These are phyloP conservation scores for Rhododendron ferrugineum DNA, from an alignment of 148 eudicot species.

Conservation along the genomic window DNA sequence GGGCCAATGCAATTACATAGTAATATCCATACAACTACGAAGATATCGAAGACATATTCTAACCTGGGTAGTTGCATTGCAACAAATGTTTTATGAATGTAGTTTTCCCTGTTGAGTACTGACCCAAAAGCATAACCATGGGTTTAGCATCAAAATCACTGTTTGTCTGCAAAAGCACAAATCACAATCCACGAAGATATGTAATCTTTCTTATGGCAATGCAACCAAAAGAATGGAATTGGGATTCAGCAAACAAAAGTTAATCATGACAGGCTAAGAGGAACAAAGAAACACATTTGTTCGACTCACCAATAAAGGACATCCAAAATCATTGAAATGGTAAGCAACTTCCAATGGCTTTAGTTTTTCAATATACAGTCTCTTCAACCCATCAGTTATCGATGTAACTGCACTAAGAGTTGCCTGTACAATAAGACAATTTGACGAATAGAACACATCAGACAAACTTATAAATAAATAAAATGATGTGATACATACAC, in stretches of 20 bases:
- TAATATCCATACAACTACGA: background rate
- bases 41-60: background rate
- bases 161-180: constrained; percentile 41
- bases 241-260: background rate
- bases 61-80: constrained; percentile 86
- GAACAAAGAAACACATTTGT: background rate
- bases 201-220: background rate
- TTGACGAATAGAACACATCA: constrained; percentile 2
- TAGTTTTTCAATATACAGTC: constrained; percentile 66
- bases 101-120: constrained; percentile 97
- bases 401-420: constrained; percentile 69
- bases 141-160: constrained; percentile 97
- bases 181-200: background rate
- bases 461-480: background rate
- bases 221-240: background rate
- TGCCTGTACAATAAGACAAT: constrained; percentile 19
- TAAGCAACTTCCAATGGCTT: constrained; percentile 84
- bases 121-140: constrained; percentile 99
- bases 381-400: constrained; percentile 85
- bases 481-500: background rate
- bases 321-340: constrained; percentile 77
- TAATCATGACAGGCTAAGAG: background rate
- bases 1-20: background rate
- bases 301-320: constrained; percentile 72
- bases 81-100: constrained; percentile 92